These are phyloP conservation scores for Diaporthe sp. DNA, from an alignment of 2,329 filamentous ascomycete species.

Conservation along the genomic window DNA sequence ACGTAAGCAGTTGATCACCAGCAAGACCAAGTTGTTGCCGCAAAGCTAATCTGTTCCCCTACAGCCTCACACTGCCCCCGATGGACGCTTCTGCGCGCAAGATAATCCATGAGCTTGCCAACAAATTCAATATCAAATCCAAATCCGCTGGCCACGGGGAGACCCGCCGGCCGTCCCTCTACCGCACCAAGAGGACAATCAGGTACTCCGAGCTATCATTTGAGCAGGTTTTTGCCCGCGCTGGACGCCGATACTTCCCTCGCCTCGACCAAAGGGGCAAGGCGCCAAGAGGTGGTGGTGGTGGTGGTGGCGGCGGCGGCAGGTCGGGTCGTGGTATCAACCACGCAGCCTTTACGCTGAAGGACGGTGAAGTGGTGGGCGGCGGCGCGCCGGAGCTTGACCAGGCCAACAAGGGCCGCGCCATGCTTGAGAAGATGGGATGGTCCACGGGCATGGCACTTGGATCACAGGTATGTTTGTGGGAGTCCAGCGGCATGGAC, in stretches of 20 bases:
- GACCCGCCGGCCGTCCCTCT: constrained; percentile 81
- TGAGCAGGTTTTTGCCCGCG: constrained; percentile 58
- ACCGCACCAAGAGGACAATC: constrained; percentile 77
- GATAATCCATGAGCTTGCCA: constrained; percentile 82
- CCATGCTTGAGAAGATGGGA: constrained; percentile 97
- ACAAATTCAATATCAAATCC: constrained; percentile 82
- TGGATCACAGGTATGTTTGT: constrained; percentile 56
- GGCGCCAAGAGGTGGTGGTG: constrained; percentile 38
- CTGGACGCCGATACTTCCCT: constrained; percentile 68
- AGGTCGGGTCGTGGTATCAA: constrained; percentile 45
- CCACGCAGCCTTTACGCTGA: constrained; percentile 68
- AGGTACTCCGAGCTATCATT: constrained; percentile 70
- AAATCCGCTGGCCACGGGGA: constrained; percentile 83
- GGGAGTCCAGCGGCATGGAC: neutral
- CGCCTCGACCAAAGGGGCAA: constrained; percentile 59
- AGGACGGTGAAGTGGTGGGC: constrained; percentile 90
- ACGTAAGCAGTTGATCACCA: constrained; percentile 63
- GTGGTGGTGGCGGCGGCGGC: constrained; percentile 46
- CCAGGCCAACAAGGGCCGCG: constrained; percentile 83
- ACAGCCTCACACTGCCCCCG: constrained; percentile 80
- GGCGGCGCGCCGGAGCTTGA: constrained; percentile 87
- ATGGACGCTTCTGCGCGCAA: constrained; percentile 86
- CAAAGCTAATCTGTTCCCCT: constrained; percentile 37
- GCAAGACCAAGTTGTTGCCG: neutral
- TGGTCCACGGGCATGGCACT: constrained; percentile 91